These are phyloP conservation scores for Ophiostoma pallidulum DNA, from an alignment of 2,329 filamentous ascomycete species.

Conservation along the genomic window DNA sequence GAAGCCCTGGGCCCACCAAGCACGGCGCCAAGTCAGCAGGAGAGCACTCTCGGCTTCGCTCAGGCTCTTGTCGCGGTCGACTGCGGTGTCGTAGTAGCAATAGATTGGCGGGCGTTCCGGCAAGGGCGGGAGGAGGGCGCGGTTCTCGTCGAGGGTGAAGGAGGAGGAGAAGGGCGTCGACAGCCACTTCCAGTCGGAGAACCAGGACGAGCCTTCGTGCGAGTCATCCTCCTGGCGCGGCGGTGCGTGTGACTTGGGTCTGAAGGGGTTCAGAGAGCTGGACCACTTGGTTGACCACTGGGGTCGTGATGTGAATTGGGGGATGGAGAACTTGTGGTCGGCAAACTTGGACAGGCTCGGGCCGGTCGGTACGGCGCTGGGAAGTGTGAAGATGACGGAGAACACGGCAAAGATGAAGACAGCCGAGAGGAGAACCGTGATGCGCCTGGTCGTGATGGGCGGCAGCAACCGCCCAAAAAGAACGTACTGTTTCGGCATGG, in stretches of 20 bases:
- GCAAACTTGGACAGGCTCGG: slow-evolving; percentile 40
- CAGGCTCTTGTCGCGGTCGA: slow-evolving; percentile 51
- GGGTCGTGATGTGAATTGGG: slow-evolving; percentile 35
- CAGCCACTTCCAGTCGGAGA: slow-evolving; percentile 81
- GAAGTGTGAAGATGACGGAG: slow-evolving; percentile 43
- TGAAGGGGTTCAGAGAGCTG: slow-evolving; percentile 56
- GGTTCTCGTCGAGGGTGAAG: slow-evolving; percentile 69
- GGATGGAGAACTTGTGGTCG: slow-evolving; percentile 41
- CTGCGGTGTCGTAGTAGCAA: slow-evolving; percentile 74
- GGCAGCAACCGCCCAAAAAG: slow-evolving; percentile 41
- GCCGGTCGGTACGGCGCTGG: slow-evolving; percentile 37
- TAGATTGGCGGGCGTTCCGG: slow-evolving; percentile 65
- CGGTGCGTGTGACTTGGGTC: slow-evolving; percentile 59
- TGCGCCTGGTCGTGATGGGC: slow-evolving; percentile 41
- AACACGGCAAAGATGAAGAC: slow-evolving; percentile 45
- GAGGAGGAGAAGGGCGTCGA: slow-evolving; percentile 74
- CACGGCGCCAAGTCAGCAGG: slow-evolving; percentile 77
- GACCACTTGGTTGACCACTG: slow-evolving; percentile 32
- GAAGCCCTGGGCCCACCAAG: slow-evolving; percentile 95
- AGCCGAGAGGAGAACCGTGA: slow-evolving; percentile 41
- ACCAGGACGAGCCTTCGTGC: slow-evolving; percentile 72
- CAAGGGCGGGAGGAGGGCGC: slow-evolving; percentile 73
- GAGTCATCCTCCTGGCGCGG: slow-evolving; percentile 70
- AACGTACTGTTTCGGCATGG: slow-evolving; percentile 38
- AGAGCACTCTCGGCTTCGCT: slow-evolving; percentile 68